Conservation (phyloP, 352 stramenopile species). For the Globisporangium cederbergense region DNA sequence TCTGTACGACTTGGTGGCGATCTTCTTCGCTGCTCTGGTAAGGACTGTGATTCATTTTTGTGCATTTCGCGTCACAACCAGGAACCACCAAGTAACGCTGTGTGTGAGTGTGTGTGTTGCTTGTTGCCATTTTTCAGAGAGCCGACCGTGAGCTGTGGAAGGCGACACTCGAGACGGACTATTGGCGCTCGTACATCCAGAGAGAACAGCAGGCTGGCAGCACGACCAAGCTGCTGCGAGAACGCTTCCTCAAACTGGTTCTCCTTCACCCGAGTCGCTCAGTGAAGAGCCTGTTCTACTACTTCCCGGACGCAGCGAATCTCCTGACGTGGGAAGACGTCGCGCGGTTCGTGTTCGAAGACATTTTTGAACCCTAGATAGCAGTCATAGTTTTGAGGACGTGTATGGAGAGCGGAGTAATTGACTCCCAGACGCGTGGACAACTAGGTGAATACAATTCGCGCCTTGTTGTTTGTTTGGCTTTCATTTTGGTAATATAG, state of each 20-base stretch:
- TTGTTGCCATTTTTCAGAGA: conserved; percentile 36
- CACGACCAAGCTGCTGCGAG: conserved; percentile 29
- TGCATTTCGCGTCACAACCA: neutral
- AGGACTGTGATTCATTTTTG: conserved; percentile 7
- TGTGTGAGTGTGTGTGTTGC: neutral
- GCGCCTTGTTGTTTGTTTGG: conserved; percentile 8
- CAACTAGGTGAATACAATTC: neutral
- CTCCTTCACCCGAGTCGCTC: conserved; percentile 78
- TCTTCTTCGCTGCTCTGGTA: conserved; percentile 81
- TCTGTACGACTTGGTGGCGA: conserved; percentile 79
- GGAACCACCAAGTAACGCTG: neutral
- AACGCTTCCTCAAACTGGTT: conserved; percentile 73
- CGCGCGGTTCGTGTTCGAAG: conserved; percentile 54
- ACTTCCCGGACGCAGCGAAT: conserved; percentile 43
- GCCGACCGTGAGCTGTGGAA: conserved; percentile 63
- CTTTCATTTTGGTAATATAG: conserved; percentile 14
- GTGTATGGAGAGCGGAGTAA: neutral
- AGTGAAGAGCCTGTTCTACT: conserved; percentile 65
- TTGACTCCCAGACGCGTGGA: neutral
- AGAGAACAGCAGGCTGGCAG: conserved; percentile 25
- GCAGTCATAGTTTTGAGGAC: neutral
- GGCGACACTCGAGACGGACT: conserved; percentile 45
- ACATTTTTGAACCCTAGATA: conserved; percentile 37
- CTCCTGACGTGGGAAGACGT: conserved; percentile 58
- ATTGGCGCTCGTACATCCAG: conserved; percentile 72